Conservation (phyloP, 345 rosid genomes). For the Sisymbrium irio region DNA sequence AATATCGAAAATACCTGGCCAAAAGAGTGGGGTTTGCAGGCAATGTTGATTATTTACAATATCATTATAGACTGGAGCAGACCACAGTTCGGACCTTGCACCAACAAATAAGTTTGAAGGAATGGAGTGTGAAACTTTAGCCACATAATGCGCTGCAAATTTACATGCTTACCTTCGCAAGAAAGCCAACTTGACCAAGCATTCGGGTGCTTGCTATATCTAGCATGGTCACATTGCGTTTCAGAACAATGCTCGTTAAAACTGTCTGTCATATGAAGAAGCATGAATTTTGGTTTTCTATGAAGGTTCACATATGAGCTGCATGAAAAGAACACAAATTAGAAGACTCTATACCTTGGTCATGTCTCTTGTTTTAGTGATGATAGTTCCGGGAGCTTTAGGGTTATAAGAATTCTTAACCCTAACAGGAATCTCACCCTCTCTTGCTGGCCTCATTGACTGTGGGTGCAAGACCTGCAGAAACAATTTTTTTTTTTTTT, state of each 20-base stretch:
- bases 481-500: not conserved
- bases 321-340: not conserved
- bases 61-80: not conserved
- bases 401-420: constrained; percentile 98
- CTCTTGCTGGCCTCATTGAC: constrained; percentile 99
- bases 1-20: constrained; percentile 88
- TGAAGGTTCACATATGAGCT: not conserved
- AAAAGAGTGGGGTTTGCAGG: constrained; percentile 5
- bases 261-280: constrained; percentile 63
- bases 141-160: not conserved
- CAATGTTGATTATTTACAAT: not conserved
- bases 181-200: constrained; percentile 99
- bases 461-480: constrained; percentile 94
- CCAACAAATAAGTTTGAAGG: not conserved
- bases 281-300: constrained; percentile 9
- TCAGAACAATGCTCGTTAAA: constrained; percentile 93
- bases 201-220: constrained; percentile 97
- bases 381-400: constrained; percentile 95
- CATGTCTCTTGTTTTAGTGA: constrained; percentile 85
- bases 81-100: not conserved
- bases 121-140: not conserved
- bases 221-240: constrained; percentile 96
- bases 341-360: constrained; percentile 57
- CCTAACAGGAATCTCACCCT: constrained; percentile 96
- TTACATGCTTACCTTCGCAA: constrained; percentile 66